phyloP scores from a whole-genome alignment of 352 stramenopile genomes.

The Albugo candida region DNA sequence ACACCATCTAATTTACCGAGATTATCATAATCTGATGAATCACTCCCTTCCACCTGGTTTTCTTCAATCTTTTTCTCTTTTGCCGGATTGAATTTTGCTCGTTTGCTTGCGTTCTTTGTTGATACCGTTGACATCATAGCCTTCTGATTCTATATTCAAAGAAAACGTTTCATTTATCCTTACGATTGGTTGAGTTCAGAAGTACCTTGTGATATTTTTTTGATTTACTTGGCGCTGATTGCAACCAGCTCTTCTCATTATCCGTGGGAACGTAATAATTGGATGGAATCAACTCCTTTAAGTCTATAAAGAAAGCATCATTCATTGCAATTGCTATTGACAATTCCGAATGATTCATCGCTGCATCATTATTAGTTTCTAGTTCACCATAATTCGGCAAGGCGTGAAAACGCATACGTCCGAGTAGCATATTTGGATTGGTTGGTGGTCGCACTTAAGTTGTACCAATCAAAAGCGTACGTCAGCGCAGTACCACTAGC shows the following conservation, averaged over 20 bases:
- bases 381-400: too few relatives aligned
- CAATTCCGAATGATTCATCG: neutral
- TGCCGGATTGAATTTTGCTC: conserved; percentile 42
- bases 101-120: conserved; percentile 45
- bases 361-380: too few relatives aligned
- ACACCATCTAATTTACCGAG: too few relatives aligned
- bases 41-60: conserved; percentile 9
- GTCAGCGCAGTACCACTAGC: too few relatives aligned
- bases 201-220: conserved; percentile 64
- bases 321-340: conserved; percentile 15
- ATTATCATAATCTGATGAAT: too few relatives aligned
- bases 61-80: conserved; percentile 48
- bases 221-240: conserved; percentile 25
- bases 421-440: too few relatives aligned
- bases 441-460: too few relatives aligned
- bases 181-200: conserved; percentile 11
- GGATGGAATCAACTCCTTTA: conserved; percentile 52
- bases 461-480: too few relatives aligned
- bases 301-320: conserved; percentile 54
- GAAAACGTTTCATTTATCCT: neutral
- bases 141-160: conserved; percentile 1
- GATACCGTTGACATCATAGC: conserved; percentile 12
- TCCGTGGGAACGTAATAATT: conserved; percentile 66
- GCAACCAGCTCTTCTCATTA: conserved; percentile 51
- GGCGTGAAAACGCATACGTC: too few relatives aligned